phyloP scores from a whole-genome alignment of 2,329 filamentous ascomycete genomes.

The Bisporella sp. region DNA sequence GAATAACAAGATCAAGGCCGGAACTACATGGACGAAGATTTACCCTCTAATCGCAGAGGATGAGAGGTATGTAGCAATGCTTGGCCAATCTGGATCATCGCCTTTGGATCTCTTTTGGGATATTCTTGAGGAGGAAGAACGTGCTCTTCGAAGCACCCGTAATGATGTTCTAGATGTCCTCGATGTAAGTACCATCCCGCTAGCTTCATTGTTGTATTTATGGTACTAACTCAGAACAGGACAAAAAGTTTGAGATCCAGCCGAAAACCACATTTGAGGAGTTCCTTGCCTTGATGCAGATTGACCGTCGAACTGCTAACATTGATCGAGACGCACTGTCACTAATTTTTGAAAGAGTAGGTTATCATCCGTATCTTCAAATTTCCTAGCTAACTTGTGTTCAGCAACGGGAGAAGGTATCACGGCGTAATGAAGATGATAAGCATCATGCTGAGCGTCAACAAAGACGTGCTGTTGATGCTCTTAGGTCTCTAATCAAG shows the following conservation, averaged over 20 bases:
- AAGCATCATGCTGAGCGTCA: conserved; percentile 75
- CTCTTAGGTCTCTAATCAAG: conserved; percentile 79
- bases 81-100: conserved; percentile 76
- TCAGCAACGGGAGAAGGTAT: conserved; percentile 77
- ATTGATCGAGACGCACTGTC: conserved; percentile 73
- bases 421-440: conserved; percentile 77
- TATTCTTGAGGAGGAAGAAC: conserved; percentile 86
- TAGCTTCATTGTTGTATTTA: neutral
- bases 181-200: conserved; percentile 53
- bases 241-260: conserved; percentile 86
- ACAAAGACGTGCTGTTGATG: conserved; percentile 77
- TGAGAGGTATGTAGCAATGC: conserved; percentile 73
- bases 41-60: conserved; percentile 71
- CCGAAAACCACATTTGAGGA: conserved; percentile 82
- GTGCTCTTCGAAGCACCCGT: conserved; percentile 69
- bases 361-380: conserved; percentile 20
- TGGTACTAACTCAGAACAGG: conserved; percentile 47
- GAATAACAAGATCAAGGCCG: conserved; percentile 78
- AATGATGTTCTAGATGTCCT: conserved; percentile 84
- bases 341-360: conserved; percentile 76
- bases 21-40: conserved; percentile 83
- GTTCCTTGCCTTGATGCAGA: conserved; percentile 74
- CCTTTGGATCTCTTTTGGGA: conserved; percentile 96
- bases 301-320: conserved; percentile 81
- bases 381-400: conserved; percentile 18